Evolutionary conservation across 2,329 filamentous ascomycete species (phyloP).

Genomic region (Knoxdaviesia capensis): DNA sequence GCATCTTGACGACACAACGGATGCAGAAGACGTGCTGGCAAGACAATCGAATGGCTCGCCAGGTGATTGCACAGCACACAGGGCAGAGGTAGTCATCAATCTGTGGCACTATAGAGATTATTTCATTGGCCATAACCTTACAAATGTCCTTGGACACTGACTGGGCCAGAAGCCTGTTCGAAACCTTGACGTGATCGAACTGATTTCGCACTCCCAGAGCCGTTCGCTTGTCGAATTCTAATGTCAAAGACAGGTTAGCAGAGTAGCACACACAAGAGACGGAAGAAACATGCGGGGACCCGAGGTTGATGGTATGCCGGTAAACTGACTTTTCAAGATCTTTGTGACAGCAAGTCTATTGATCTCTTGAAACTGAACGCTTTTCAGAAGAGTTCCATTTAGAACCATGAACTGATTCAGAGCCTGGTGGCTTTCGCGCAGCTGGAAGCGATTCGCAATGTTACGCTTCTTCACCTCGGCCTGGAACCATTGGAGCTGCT

Average conservation of each 20-base stretch:
- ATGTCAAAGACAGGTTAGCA: not conserved
- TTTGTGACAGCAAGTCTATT: slow-evolving; percentile 61
- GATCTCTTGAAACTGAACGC: slow-evolving; percentile 67
- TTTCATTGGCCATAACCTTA: slow-evolving; percentile 49
- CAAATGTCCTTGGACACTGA: slow-evolving; percentile 58
- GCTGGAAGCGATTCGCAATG: slow-evolving; percentile 41
- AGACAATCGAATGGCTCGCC: slow-evolving; percentile 56
- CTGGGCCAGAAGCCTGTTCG: slow-evolving; percentile 40
- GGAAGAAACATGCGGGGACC: not conserved
- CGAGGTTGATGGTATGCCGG: no score
- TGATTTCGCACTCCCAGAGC: slow-evolving; percentile 45
- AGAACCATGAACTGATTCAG: slow-evolving; percentile 50
- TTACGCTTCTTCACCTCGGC: slow-evolving; percentile 40
- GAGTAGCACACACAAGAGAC: not conserved
- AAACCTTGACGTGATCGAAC: slow-evolving; percentile 38
- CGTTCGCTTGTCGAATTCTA: slow-evolving; percentile 76
- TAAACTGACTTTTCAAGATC: slow-evolving; percentile 56
- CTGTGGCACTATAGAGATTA: slow-evolving; percentile 57
- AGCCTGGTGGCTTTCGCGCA: slow-evolving; percentile 41
- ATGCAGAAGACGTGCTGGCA: slow-evolving; percentile 73
- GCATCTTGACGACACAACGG: slow-evolving; percentile 62
- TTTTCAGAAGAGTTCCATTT: slow-evolving; percentile 58
- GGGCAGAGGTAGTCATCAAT: slow-evolving; percentile 73
- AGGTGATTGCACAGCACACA: slow-evolving; percentile 61
- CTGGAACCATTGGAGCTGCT: slow-evolving; percentile 53